Conservation (phyloP, 371 early-diverging fungal genomes). For the Circinella umbellata region DNA sequence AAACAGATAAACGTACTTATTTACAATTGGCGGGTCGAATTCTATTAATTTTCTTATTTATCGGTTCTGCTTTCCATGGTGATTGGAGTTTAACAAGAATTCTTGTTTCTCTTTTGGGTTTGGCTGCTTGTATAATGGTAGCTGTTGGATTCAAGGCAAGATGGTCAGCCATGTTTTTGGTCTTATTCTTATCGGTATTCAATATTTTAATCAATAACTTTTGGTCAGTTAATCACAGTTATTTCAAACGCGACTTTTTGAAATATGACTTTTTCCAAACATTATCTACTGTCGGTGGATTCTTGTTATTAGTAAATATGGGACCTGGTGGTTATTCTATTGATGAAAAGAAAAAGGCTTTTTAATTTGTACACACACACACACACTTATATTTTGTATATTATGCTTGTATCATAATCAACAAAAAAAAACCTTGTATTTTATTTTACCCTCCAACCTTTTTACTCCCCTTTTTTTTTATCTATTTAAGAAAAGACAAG, state of each 20-base stretch:
- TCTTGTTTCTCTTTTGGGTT: constrained; percentile 69
- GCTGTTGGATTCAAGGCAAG: constrained; percentile 95
- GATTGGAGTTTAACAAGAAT: constrained; percentile 71
- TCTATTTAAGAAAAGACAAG: too few species aligned
- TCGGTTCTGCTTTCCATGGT: constrained; percentile 84
- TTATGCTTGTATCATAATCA: too few species aligned
- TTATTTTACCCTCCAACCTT: background rate
- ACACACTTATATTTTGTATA: too few species aligned
- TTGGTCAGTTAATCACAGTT: constrained; percentile 84
- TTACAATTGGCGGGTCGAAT: constrained; percentile 88
- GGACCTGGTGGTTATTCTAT: constrained; percentile 90
- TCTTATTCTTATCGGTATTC: constrained; percentile 81
- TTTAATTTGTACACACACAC: constrained; percentile 41
- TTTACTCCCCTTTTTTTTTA: background rate
- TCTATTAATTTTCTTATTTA: constrained; percentile 86
- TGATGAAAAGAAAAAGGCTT: constrained; percentile 95
- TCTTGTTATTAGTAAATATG: constrained; percentile 84
- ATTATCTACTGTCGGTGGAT: constrained; percentile 91
- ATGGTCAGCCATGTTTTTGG: constrained; percentile 88
- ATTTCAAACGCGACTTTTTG: constrained; percentile 81
- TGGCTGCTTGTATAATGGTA: constrained; percentile 87
- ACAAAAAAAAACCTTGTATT: background rate
- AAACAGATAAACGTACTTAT: constrained; percentile 79
- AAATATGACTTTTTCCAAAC: constrained; percentile 98
- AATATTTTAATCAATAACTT: constrained; percentile 93